A percentile compares a stretch with the other conserved stretches of the same genome.
Conservation (phyloP, 352 stramenopile species). For the Thraustotheca clavata region DNA sequence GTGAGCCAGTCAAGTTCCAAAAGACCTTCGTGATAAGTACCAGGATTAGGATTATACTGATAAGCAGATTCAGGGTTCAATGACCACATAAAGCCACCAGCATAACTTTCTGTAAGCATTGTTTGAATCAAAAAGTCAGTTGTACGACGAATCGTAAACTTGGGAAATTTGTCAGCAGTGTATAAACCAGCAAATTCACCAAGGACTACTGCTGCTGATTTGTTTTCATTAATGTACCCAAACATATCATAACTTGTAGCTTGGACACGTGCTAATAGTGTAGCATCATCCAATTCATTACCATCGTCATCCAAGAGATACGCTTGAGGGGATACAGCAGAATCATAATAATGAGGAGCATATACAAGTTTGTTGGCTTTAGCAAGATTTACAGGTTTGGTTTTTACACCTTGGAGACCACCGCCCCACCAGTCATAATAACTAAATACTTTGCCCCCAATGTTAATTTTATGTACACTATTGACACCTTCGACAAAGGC, state of each 20-base stretch:
- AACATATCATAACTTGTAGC: constrained; percentile 60
- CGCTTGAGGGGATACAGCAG: constrained; percentile 45
- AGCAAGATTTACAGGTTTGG: constrained; percentile 34
- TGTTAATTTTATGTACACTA: constrained; percentile 32
- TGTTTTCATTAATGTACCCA: constrained; percentile 42
- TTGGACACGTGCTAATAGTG: constrained; percentile 31
- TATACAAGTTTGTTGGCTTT: constrained; percentile 55
- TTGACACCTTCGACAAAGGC: constrained; percentile 62
- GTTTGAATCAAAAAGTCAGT: constrained; percentile 51
- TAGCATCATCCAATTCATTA: constrained; percentile 42
- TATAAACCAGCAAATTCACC: constrained; percentile 68
- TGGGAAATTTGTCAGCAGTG: constrained; percentile 35
- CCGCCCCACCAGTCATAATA: constrained; percentile 69
- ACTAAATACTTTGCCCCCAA: constrained; percentile 27
- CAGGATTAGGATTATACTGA: constrained; percentile 47
- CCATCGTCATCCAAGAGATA: constrained; percentile 49
- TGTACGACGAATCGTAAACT: constrained; percentile 50
- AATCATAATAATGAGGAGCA: constrained; percentile 75
- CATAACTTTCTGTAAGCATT: constrained; percentile 40
- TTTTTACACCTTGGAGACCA: constrained; percentile 36
- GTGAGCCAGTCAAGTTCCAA: constrained; percentile 63
- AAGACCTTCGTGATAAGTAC: constrained; percentile 51
- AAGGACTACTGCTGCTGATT: constrained; percentile 39
- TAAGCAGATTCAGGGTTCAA: constrained; percentile 64
- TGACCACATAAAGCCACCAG: constrained; percentile 62